These are phyloP conservation scores for Stephania yunnanensis DNA, from an alignment of 164 flowering plant genomes.

Conservation along the genomic window DNA sequence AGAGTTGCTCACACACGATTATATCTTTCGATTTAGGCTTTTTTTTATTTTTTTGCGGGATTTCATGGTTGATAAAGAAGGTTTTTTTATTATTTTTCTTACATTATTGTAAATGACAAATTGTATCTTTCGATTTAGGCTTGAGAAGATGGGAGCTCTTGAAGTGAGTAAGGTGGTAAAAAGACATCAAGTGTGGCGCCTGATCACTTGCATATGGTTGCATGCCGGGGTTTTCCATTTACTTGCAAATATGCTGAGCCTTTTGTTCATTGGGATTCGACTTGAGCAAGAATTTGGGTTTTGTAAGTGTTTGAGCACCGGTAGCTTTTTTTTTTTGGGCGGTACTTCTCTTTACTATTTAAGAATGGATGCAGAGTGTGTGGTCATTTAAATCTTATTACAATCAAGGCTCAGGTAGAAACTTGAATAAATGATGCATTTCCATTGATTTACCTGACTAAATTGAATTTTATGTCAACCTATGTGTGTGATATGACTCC, in stretches of 20 bases:
- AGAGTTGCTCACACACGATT: no score
- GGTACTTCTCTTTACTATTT: no score
- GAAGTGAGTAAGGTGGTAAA: constrained; percentile 48
- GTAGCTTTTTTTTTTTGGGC: neutral
- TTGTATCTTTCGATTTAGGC: constrained; percentile 25
- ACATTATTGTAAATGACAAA: neutral
- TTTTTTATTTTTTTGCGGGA: neutral
- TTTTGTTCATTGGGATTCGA: constrained; percentile 74
- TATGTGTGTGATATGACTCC: no score
- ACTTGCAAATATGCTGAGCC: constrained; percentile 83
- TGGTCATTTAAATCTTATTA: no score
- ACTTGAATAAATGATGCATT: no score
- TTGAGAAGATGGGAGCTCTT: constrained; percentile 69
- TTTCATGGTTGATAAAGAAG: neutral
- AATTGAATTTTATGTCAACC: no score
- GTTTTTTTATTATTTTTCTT: neutral
- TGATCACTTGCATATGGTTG: constrained; percentile 67
- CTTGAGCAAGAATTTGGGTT: constrained; percentile 93
- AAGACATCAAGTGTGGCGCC: constrained; percentile 62
- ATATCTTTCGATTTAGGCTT: neutral
- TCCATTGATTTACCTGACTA: no score
- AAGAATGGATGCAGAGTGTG: no score
- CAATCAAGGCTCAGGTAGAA: no score
- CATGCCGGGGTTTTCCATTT: constrained; percentile 80
- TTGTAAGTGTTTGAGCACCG: constrained; percentile 33